Conservation (phyloP, 2,329 filamentous ascomycete species). For the Epichloe sp. region DNA sequence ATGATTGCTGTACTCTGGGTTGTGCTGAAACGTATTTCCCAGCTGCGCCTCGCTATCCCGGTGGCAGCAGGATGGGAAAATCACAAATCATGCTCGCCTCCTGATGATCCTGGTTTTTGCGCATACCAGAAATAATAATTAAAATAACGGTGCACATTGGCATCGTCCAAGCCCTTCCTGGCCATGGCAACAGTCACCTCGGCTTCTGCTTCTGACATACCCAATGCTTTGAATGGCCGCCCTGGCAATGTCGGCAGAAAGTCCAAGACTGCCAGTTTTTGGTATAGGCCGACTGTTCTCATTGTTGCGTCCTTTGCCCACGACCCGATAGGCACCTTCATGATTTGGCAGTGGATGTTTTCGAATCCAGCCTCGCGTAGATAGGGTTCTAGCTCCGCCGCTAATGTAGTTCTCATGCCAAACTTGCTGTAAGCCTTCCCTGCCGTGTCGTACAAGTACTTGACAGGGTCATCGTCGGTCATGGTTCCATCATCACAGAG, state of each 20-base stretch:
- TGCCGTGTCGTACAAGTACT: conserved; percentile 6
- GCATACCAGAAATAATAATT: conserved; percentile 25
- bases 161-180: conserved; percentile 15
- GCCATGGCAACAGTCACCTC: conserved; percentile 15
- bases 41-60: not conserved
- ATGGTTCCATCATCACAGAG: conserved; percentile 23
- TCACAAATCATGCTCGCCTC: not conserved
- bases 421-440: conserved; percentile 7
- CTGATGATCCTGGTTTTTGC: conserved; percentile 16
- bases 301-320: conserved; percentile 21
- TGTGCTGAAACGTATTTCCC: not conserved
- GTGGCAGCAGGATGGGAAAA: not conserved
- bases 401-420: conserved; percentile 9
- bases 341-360: conserved; percentile 19
- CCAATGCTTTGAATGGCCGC: conserved; percentile 20
- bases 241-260: conserved; percentile 23
- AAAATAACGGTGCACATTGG: conserved; percentile 20
- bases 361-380: conserved; percentile 10
- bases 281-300: conserved; percentile 25
- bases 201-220: conserved; percentile 16
- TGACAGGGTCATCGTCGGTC: conserved; percentile 8
- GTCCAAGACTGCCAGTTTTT: conserved; percentile 23
- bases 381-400: conserved; percentile 8
- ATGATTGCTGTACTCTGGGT: not conserved
- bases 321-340: conserved; percentile 24